phyloP scores from a whole-genome alignment of 1,284 basidiomycete genomes.

The Cutaneotrichosporon cutaneum region DNA sequence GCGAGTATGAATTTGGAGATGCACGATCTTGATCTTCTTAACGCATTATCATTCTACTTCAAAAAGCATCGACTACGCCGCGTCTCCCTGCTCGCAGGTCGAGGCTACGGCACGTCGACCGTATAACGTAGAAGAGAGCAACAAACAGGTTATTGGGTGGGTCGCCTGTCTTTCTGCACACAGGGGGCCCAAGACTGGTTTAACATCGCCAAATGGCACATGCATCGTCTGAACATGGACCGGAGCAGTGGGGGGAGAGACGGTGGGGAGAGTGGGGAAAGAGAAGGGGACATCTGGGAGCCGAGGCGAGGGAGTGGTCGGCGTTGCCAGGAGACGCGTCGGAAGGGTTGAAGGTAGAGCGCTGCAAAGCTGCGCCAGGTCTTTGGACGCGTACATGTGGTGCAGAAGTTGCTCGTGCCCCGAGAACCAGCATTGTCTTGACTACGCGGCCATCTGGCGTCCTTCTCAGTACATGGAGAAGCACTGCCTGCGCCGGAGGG shows the following conservation, averaged over 20 bases:
- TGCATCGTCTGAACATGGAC: background rate
- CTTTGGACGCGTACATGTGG: too few relatives aligned
- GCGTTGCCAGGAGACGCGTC: too few relatives aligned
- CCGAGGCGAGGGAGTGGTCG: background rate
- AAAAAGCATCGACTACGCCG: slow-evolving; percentile 39
- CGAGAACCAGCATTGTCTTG: too few relatives aligned
- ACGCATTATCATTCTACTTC: slow-evolving; percentile 32
- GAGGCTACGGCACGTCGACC: slow-evolving; percentile 27
- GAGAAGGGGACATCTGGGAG: background rate
- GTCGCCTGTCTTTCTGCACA: slow-evolving; percentile 31
- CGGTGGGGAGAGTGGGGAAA: too few relatives aligned
- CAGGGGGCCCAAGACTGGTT: slow-evolving; percentile 43
- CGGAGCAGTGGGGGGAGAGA: background rate
- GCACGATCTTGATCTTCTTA: background rate
- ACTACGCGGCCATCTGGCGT: too few relatives aligned
- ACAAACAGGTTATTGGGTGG: slow-evolving; percentile 44
- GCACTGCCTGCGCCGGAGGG: too few relatives aligned
- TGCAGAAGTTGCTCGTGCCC: too few relatives aligned
- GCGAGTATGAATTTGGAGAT: background rate
- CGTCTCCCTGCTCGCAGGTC: slow-evolving; percentile 25
- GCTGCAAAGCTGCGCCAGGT: too few relatives aligned
- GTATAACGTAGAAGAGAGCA: slow-evolving; percentile 43
- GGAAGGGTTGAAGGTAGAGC: too few relatives aligned
- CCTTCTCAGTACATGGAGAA: too few relatives aligned
- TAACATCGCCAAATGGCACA: slow-evolving; percentile 27